Conservation (phyloP, 1,139 yeast species). For the Candida anutae region DNA sequence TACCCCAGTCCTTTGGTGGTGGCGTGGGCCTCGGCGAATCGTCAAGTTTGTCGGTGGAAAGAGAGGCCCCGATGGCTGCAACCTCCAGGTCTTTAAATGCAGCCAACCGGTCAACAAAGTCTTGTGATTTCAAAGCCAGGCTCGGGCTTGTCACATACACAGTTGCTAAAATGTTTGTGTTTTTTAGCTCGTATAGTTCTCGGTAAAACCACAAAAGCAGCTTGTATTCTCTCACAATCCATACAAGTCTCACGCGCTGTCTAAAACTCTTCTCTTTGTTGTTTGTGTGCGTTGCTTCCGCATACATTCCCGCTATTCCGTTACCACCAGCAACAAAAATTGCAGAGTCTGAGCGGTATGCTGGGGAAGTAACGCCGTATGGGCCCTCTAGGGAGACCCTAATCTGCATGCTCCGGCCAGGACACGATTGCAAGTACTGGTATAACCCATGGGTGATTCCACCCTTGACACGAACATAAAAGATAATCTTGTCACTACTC, state of each 20-base stretch:
- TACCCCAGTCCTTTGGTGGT: too few relatives aligned
- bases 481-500: slow-evolving; percentile 15
- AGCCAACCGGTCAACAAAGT: background rate
- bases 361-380: slow-evolving; percentile 28
- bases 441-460: slow-evolving; percentile 29
- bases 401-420: slow-evolving; percentile 17
- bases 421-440: slow-evolving; percentile 19
- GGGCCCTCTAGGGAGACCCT: slow-evolving; percentile 37
- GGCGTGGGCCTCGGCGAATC: too few relatives aligned
- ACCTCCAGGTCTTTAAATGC: background rate
- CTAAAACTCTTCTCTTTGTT: too few relatives aligned
- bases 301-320: slow-evolving; percentile 36
- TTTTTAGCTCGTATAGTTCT: slow-evolving; percentile 26
- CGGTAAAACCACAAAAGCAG: slow-evolving; percentile 45
- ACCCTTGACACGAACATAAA: slow-evolving; percentile 29
- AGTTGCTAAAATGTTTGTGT: slow-evolving; percentile 18
- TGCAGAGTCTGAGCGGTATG: slow-evolving; percentile 23
- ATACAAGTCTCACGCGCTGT: slow-evolving; percentile 17
- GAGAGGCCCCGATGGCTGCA: background rate
- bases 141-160: slow-evolving; percentile 28
- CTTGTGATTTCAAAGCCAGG: background rate
- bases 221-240: slow-evolving; percentile 32
- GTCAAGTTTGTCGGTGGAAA: background rate
- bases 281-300: slow-evolving; percentile 27
- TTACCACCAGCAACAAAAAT: slow-evolving; percentile 36